Evolutionary conservation across 495 filamentous ascomycete genomes (phyloP), one percentile per base, ranked within the genome.

Genomic region (Lepidopterella palustris): DNA sequence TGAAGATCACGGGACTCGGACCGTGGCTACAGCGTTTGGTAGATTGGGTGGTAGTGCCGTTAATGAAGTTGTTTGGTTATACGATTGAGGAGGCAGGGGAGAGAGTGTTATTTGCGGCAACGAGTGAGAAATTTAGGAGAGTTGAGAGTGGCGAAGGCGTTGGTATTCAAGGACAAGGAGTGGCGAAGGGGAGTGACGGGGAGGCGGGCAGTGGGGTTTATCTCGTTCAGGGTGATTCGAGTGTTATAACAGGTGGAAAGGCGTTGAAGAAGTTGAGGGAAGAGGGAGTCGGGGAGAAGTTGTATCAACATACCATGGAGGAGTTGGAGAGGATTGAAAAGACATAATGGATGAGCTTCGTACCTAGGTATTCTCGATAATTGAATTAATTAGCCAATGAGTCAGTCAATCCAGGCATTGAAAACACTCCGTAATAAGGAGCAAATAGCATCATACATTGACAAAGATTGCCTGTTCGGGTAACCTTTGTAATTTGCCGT

Each of bases 101-200:
- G 56, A 50, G 67, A 40, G 59, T 58, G 45, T 29, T 66, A 50
- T 66, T 25, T 49, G 55, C 53, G 25, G 63, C 45, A 0, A 61
- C 58, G 1, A 58, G 53, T 35, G 53, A 55, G 5, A 51, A 45
- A 25, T 62, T 62, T 24, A 49, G 21, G 45, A 49, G 45, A 23
- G 21, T 21, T 18, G n/a, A 18, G 9, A 21, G 10, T 9, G 45
- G 45, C n/a, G 45, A 49, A 2, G 21, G 10, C 9, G 23, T 9
- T 21, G 45, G 13, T 9, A 42, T 11, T 8, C 13, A 49, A 24
- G 21, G 40, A 5, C 40, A 39, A 15, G 31, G 23, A 15, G 31
- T 31, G 11, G 28, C 26, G 32, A 28, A 24, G 27, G 60, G 52
- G 10, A 53, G 25, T 25, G 42, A 62, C 45, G 60, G 55, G 47